phyloP scores from a whole-genome alignment of 1,284 basidiomycete species.

The Ceratobasidium sp. region DNA sequence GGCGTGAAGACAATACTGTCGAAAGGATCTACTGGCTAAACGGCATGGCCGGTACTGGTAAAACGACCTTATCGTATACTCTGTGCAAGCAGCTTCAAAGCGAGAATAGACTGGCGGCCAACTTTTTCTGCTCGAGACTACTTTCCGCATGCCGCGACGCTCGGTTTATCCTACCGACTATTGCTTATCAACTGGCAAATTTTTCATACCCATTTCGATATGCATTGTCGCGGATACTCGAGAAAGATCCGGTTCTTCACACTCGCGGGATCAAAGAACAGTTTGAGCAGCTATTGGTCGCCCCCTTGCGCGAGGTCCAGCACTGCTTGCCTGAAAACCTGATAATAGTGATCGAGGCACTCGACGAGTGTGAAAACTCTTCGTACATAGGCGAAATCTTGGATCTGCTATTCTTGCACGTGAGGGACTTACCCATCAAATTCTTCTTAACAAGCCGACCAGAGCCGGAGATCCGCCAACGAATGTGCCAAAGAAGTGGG shows the following conservation, averaged over 20 bases:
- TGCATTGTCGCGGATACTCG: constrained; percentile 1
- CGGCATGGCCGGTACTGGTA: constrained; percentile 47
- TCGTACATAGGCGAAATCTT: constrained; percentile 43
- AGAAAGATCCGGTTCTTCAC: neutral
- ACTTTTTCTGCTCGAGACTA: constrained; percentile 51
- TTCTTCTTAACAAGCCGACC: constrained; percentile 52
- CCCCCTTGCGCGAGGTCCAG: constrained; percentile 14
- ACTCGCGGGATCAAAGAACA: constrained; percentile 2
- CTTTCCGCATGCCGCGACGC: constrained; percentile 20
- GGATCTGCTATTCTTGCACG: constrained; percentile 48
- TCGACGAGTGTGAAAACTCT: constrained; percentile 52
- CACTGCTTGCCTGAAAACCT: neutral
- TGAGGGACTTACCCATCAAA: constrained; percentile 48
- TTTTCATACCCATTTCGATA: constrained; percentile 13
- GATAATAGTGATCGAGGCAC: constrained; percentile 47
- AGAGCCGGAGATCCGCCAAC: constrained; percentile 40
- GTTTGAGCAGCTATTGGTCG: constrained; percentile 25
- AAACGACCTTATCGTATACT: constrained; percentile 46
- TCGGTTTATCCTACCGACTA: constrained; percentile 32
- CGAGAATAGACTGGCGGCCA: constrained; percentile 49
- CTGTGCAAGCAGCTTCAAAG: constrained; percentile 43
- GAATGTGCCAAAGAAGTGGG: neutral
- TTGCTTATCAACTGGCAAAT: constrained; percentile 41
- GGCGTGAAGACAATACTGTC: constrained; percentile 24
- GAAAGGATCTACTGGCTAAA: constrained; percentile 48